Percentiles rank a stretch among this genome's conserved stretches.
Evolutionary conservation across 2,329 filamentous ascomycete genomes (phyloP).

Genomic region (Alternaria alternata): DNA sequence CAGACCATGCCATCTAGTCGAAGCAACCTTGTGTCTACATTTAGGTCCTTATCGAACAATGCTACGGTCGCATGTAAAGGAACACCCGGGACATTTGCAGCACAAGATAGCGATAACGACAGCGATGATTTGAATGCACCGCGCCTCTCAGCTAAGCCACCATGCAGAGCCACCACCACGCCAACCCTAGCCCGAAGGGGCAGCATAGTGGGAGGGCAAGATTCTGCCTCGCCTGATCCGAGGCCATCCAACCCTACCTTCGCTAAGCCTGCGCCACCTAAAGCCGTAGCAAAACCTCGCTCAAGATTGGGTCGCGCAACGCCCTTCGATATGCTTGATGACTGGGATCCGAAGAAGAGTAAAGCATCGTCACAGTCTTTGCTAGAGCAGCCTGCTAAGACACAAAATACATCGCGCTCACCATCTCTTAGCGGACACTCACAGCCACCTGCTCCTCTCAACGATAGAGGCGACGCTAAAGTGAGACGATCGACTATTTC

Average conservation of each 20-base stretch:
- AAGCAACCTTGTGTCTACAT: background rate
- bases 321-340: constrained; percentile 40
- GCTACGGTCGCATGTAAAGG: background rate
- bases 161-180: constrained; percentile 6
- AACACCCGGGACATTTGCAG: background rate
- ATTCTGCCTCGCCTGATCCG: background rate
- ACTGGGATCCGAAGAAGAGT: constrained; percentile 21
- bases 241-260: constrained; percentile 16
- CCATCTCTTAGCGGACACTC: background rate
- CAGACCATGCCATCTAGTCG: background rate
- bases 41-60: background rate
- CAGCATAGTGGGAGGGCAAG: background rate
- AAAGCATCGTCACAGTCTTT: constrained; percentile 4
- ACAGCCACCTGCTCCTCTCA: background rate
- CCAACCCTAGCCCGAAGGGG: constrained; percentile 3
- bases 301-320: constrained; percentile 28
- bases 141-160: constrained; percentile 8
- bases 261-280: constrained; percentile 30
- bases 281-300: constrained; percentile 16
- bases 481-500: constrained; percentile 11
- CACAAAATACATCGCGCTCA: background rate
- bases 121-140: constrained; percentile 43
- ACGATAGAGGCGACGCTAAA: background rate
- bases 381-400: background rate
- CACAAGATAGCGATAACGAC: constrained; percentile 38